Conservation (phyloP, 352 stramenopile species). For the Globisporangium uncinulatum region DNA sequence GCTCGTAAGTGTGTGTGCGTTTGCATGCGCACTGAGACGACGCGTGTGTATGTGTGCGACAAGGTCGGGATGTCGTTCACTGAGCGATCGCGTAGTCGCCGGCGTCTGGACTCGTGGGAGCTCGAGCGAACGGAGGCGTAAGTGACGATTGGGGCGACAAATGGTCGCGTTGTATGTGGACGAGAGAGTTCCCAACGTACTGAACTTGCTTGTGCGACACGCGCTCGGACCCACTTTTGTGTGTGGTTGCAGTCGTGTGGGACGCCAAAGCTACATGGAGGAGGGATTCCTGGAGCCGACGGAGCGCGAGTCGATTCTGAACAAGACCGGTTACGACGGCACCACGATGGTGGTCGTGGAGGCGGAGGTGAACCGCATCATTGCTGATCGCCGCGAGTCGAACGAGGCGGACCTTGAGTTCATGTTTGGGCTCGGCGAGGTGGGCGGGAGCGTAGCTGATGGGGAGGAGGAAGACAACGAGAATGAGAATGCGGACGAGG, state of each 20-base stretch:
- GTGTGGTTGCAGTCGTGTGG: conserved; percentile 39
- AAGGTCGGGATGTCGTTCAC: conserved; percentile 69
- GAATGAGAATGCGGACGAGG: conserved; percentile 21
- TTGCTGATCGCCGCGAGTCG: conserved; percentile 69
- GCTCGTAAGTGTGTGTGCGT: not conserved
- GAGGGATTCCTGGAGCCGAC: conserved; percentile 76
- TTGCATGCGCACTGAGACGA: not conserved
- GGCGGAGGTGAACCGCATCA: conserved; percentile 81
- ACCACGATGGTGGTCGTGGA: conserved; percentile 66
- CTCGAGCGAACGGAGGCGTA: conserved; percentile 65
- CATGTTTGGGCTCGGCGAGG: conserved; percentile 50
- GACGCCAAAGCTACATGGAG: conserved; percentile 82
- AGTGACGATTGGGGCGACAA: conserved; percentile 10
- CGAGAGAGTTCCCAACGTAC: too few relatives aligned
- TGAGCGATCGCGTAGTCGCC: conserved; percentile 65
- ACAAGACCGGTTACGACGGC: conserved; percentile 69
- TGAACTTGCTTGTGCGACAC: too few relatives aligned
- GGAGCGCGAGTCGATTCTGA: conserved; percentile 72
- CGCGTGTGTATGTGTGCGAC: not conserved
- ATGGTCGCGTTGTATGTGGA: not conserved
- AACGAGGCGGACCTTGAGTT: conserved; percentile 82
- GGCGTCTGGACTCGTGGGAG: conserved; percentile 76
- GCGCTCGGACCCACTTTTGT: not conserved
- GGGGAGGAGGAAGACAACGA: conserved; percentile 27
- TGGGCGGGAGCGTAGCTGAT: conserved; percentile 21